Conservation (phyloP, 371 early-diverging fungal species). For the Circinella umbellata region DNA sequence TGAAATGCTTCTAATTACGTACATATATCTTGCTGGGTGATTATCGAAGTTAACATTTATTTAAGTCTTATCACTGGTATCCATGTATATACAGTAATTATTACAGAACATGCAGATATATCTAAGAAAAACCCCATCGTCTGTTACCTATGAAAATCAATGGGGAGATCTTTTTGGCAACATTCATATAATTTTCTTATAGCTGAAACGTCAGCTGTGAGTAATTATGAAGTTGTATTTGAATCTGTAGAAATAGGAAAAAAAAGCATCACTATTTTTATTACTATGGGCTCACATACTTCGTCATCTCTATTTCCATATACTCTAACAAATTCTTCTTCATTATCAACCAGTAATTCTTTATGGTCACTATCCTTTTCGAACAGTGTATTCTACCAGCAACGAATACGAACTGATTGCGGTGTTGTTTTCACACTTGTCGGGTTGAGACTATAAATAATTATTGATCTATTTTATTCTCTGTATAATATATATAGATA, state of each 20-base stretch:
- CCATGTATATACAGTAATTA: constrained; percentile 13
- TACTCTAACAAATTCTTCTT: constrained; percentile 3
- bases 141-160: constrained; percentile 13
- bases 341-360: constrained; percentile 1
- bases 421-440: constrained; percentile 5
- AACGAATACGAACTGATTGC: not conserved
- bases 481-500: no score
- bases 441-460: not conserved
- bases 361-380: not conserved
- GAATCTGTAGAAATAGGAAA: constrained; percentile 19
- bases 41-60: constrained; percentile 26
- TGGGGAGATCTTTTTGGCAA: constrained; percentile 23
- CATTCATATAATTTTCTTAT: constrained; percentile 30
- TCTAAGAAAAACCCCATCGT: constrained; percentile 23
- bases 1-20: constrained; percentile 31
- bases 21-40: constrained; percentile 25
- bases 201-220: constrained; percentile 17
- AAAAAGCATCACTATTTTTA: constrained; percentile 31
- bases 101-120: constrained; percentile 32
- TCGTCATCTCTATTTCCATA: constrained; percentile 17
- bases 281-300: constrained; percentile 25
- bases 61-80: constrained; percentile 14
- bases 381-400: not conserved
- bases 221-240: constrained; percentile 31
- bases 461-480: no score